Base-by-base conservation (phyloP, 768 basidiomycete genomes). In the Xerocomellus amylosporus region DNA sequence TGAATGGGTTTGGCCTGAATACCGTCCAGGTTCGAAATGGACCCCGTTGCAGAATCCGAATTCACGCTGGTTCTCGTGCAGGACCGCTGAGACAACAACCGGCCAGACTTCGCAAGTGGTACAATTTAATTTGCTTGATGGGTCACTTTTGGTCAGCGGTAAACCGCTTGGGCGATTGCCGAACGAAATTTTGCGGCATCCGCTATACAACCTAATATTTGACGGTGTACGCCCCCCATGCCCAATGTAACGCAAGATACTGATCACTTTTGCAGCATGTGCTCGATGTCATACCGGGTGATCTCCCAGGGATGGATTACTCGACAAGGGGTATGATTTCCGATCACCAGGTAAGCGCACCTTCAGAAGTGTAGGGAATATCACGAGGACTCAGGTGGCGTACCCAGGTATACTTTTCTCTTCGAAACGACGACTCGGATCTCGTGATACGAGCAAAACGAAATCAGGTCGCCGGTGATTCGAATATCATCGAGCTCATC, bases 61-160 rank as follows among this genome's bases (percentile, higher is more conserved):
- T 38, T 55, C 63, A 10, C 55, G 56, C 19, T 71, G 69, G 69
- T 14, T 71, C 3, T 49, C 54, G 14, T 59, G 63, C 20, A 34
- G 3, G 8, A 71, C 71, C 4, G 50, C 59, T 1, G 0, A 17
- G 2, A 51, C 54, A 0, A 13, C 7, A 0, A 13, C 7, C 7
- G 14, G 10, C 5, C 58, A 59, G 20, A 31, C n/a, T 12, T 60
- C 70, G 5, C 70, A 70, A 24, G 33, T 7, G 12, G 61, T 71
- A 3, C 51, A 64, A 13, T 41, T 62, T 8, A 61, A 71, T 37
- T 6, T 70, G 8, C 44, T 70, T 0, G 58, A 65, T 24, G 70
- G 70, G 1, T 53, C 58, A 1, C 58, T 71, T 17, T 46, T 72
- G 37, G 62, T 71, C 4, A 53, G 68, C 17, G 71, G 66, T 2